Evolutionary conservation across 768 basidiomycete species (phyloP).

Genomic region (Phanerochaete carnosa): DNA sequence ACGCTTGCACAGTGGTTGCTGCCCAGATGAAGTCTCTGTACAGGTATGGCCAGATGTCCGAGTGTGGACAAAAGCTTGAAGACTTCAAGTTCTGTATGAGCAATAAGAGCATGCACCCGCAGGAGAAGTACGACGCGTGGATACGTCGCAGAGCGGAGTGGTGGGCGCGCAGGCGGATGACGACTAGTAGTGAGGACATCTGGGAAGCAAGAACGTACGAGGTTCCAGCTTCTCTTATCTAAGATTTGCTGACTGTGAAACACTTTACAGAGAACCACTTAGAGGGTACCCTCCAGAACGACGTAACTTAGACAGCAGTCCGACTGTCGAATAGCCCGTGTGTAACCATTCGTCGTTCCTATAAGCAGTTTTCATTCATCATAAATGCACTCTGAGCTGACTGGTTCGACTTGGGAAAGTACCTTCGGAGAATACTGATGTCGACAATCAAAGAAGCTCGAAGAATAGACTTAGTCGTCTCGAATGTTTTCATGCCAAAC

Average conservation of each 20-base stretch:
- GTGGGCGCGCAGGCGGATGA: slow-evolving; percentile 82
- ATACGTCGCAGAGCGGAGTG: slow-evolving; percentile 85
- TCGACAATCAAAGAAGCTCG: too few relatives aligned
- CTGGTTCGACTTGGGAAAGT: too few relatives aligned
- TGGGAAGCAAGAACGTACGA: slow-evolving; percentile 87
- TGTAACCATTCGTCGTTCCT: background rate
- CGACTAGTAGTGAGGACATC: slow-evolving; percentile 88
- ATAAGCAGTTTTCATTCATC: too few relatives aligned
- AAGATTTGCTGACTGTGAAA: background rate
- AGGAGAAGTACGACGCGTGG: slow-evolving; percentile 80
- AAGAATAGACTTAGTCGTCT: too few relatives aligned
- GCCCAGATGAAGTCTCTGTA: slow-evolving; percentile 85
- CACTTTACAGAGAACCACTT: background rate
- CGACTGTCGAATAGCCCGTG: background rate
- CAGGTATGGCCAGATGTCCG: slow-evolving; percentile 70
- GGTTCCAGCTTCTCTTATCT: background rate
- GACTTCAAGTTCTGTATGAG: slow-evolving; percentile 96
- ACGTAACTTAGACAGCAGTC: background rate
- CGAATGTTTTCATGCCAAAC: too few relatives aligned
- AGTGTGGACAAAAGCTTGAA: slow-evolving; percentile 75
- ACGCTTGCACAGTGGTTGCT: slow-evolving; percentile 53
- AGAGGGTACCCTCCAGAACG: background rate
- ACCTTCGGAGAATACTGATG: too few relatives aligned
- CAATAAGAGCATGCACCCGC: slow-evolving; percentile 72
- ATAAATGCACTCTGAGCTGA: too few relatives aligned